phyloP scores from a whole-genome alignment of 345 rosid species.

The Euclidium syriacum region DNA sequence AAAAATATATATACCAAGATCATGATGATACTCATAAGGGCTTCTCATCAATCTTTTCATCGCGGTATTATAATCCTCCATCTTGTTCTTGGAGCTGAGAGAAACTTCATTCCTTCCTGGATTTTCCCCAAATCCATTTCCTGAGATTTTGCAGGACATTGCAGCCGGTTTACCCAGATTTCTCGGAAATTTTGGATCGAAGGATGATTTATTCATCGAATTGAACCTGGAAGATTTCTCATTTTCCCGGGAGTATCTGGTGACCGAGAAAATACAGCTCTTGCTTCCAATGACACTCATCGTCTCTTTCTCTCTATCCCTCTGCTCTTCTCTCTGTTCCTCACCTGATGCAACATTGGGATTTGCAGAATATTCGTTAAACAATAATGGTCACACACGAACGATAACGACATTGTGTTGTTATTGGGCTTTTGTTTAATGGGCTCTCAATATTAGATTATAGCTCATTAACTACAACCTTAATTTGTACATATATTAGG shows the following conservation, averaged over 20 bases:
- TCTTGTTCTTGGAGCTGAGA: conserved; percentile 39
- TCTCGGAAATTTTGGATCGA: conserved; percentile 21
- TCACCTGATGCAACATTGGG: conserved; percentile 21
- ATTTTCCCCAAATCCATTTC: conserved; percentile 34
- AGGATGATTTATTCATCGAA: conserved; percentile 4
- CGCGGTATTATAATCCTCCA: conserved; percentile 71
- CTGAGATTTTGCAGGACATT: conserved; percentile 44
- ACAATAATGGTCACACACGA: conserved; percentile 15
- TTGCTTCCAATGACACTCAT: conserved; percentile 35
- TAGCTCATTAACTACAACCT: background rate
- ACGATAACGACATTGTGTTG: background rate
- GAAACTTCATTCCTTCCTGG: conserved; percentile 29
- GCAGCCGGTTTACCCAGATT: conserved; percentile 21
- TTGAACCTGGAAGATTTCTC: background rate
- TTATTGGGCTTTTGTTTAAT: background rate
- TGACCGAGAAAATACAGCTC: conserved; percentile 27
- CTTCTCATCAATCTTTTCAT: conserved; percentile 91
- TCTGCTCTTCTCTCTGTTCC: background rate
- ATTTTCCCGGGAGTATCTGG: conserved; percentile 20
- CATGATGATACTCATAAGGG: conserved; percentile 93
- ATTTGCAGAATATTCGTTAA: conserved; percentile 12
- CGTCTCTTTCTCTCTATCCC: background rate
- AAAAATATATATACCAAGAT: conserved; percentile 49
- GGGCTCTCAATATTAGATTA: background rate
- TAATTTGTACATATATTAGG: too few relatives aligned